Evolutionary conservation across 2,329 filamentous ascomycete species (phyloP).

Genomic region (Thelonectria discophora): DNA sequence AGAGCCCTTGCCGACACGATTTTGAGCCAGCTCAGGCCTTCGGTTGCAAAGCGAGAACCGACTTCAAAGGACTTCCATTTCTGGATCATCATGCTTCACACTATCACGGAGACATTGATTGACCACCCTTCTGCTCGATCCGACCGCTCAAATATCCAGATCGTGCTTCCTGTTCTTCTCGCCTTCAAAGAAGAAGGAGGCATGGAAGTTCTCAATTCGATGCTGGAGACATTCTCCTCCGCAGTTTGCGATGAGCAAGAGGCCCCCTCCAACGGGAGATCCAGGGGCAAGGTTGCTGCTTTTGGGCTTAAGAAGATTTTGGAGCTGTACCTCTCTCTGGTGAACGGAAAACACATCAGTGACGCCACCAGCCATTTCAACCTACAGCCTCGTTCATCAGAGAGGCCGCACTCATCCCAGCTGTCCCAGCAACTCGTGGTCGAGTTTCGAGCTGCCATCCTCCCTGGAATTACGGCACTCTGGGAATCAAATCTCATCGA

Average conservation of each 20-base stretch:
- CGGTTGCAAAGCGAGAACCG: constrained; percentile 54
- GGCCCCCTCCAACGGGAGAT: constrained; percentile 58
- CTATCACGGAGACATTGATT: constrained; percentile 80
- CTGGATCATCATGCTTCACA: constrained; percentile 82
- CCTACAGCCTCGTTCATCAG: constrained; percentile 51
- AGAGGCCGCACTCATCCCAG: constrained; percentile 53
- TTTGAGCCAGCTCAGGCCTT: constrained; percentile 69
- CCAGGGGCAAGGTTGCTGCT: constrained; percentile 59
- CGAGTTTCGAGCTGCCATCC: constrained; percentile 81
- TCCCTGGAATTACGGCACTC: constrained; percentile 78
- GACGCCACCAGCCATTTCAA: constrained; percentile 73
- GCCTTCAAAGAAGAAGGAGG: constrained; percentile 87
- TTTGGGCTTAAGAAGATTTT: constrained; percentile 82
- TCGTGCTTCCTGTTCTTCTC: constrained; percentile 80
- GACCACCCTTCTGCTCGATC: constrained; percentile 63
- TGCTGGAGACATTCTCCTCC: constrained; percentile 72
- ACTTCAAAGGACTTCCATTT: constrained; percentile 77
- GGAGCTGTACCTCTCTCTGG: constrained; percentile 79
- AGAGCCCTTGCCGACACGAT: constrained; percentile 76
- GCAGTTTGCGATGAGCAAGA: constrained; percentile 43
- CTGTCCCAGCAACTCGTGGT: constrained; percentile 80
- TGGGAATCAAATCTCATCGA: constrained; percentile 90
- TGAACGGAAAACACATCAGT: constrained; percentile 79
- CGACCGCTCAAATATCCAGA: constrained; percentile 60
- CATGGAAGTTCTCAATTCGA: constrained; percentile 75